These are phyloP conservation scores for Sugiyamaella sp. DNA, from an alignment of 1,139 yeast genomes.

Conservation along the genomic window DNA sequence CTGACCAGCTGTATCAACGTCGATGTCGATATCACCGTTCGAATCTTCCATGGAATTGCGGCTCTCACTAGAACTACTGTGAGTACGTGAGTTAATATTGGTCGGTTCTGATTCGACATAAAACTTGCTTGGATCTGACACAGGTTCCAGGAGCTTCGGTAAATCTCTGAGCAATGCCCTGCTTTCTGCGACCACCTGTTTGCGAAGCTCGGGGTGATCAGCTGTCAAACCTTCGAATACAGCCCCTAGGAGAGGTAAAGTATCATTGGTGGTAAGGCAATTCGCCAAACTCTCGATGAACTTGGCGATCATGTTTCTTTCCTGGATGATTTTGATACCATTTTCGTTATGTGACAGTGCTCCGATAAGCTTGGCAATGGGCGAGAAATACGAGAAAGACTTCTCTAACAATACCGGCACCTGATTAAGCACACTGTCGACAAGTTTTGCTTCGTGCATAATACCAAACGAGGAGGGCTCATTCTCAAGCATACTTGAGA, in stretches of 20 bases:
- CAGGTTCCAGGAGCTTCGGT: conserved; percentile 40
- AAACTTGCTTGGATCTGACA: conserved; percentile 22
- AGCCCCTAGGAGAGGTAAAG: conserved; percentile 61
- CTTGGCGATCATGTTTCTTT: conserved; percentile 26
- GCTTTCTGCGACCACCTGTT: conserved; percentile 57
- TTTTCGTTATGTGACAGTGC: conserved; percentile 80
- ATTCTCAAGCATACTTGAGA: conserved; percentile 76
- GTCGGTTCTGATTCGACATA: conserved; percentile 26
- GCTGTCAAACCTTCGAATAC: conserved; percentile 81
- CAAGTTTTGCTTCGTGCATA: conserved; percentile 74
- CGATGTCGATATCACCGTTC: conserved; percentile 13
- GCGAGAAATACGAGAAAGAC: conserved; percentile 58
- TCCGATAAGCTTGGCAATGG: conserved; percentile 77
- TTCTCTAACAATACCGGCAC: conserved; percentile 55
- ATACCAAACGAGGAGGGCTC: conserved; percentile 91
- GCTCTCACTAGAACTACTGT: neutral
- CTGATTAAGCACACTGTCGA: conserved; percentile 61
- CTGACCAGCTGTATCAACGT: conserved; percentile 1
- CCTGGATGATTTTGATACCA: conserved; percentile 56
- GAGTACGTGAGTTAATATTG: neutral
- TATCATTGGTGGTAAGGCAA: conserved; percentile 30
- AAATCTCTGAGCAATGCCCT: conserved; percentile 52
- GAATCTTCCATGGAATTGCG: conserved; percentile 6
- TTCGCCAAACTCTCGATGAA: conserved; percentile 29
- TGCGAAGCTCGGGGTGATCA: conserved; percentile 76